Evolutionary conservation across 2,329 filamentous ascomycete genomes (phyloP), one percentile per base, ranked within the genome.

Genomic region (Epichloe sibirici): DNA sequence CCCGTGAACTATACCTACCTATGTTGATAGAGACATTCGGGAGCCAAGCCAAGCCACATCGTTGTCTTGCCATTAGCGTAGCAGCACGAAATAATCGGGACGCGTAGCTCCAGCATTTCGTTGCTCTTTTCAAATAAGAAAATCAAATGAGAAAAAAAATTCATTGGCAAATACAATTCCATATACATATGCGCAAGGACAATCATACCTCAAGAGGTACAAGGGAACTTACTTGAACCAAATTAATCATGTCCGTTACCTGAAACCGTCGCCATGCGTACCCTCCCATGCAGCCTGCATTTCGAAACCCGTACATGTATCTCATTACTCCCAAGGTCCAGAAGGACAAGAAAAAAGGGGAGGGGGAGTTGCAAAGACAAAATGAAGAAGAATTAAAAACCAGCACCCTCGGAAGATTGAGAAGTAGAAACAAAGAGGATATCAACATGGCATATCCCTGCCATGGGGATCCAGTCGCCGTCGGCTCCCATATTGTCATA

Each of bases 1-100:
- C 15, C 71, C 68, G 8, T 66, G 47, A 55, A 21, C 2, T 28
- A 28, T 25, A 25, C 28, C 28, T 28, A 25, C 28, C 8, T 11
- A 31, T 1, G 3, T 31, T 11, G 28, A 31, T 31, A 31, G 28
- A 28, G 6, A 31, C 28, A 9, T 31, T 0, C 23, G 3, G 23
- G 23, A 23, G 3, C 23, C 23, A 23, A 23, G 23, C 23, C 23
- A 23, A 21, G 17, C 17, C 17, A 21, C 17, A 21, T 21, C 23
- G 3, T 31, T 9, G 28, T 31, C 28, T 31, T 3, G 28, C 9
- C 8, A 9, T 31, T 7, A 31, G 28, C 28, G 28, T 31, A 9
- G 28, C 28, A 3, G 1, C 28, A 31, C 28, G 28, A 31, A 31
- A 31, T 9, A 9, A 31, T 9, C 28, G 9, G 8, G 28, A 31